Percentiles rank a stretch among this genome's conserved stretches.
Evolutionary conservation across 139 green algal species (phyloP).

Genomic region (Diplosphaera chodatii): DNA sequence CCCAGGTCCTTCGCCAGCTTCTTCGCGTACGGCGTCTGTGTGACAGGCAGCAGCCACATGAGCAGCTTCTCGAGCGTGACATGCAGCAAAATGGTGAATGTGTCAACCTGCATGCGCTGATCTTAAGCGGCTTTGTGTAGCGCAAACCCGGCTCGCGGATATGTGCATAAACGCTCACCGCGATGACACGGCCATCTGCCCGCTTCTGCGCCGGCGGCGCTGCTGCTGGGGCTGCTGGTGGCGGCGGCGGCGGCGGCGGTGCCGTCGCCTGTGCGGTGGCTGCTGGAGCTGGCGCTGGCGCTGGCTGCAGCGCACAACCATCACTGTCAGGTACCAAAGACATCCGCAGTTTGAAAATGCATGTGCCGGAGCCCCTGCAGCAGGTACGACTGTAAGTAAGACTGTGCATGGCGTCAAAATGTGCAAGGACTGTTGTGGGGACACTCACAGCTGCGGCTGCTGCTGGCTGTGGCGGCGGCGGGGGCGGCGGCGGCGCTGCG

Average conservation of each 20-base stretch:
- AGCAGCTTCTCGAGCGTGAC: too few species aligned
- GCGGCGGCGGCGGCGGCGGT: constrained; percentile 28
- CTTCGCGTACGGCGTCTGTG: constrained; percentile 98
- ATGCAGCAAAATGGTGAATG: too few species aligned
- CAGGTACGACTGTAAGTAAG: too few species aligned
- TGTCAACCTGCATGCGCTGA: too few species aligned
- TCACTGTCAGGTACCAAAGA: too few species aligned
- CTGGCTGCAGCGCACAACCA: neutral
- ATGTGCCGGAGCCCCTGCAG: too few species aligned
- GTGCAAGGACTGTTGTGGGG: constrained; percentile 13
- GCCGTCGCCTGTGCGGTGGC: constrained; percentile 28
- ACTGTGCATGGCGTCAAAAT: too few species aligned
- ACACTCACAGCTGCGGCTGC: constrained; percentile 4
- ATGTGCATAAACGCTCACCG: too few species aligned
- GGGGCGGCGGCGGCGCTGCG: constrained; percentile 23
- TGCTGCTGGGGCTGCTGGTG: constrained; percentile 16
- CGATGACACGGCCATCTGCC: constrained; percentile 81
- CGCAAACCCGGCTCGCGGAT: too few species aligned
- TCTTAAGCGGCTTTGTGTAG: too few species aligned
- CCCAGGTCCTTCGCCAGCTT: constrained; percentile 93
- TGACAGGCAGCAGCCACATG: too few species aligned
- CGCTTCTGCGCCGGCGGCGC: constrained; percentile 26
- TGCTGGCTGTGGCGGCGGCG: constrained; percentile 15
- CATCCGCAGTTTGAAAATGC: too few species aligned
- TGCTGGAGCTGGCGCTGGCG: constrained; percentile 30